Base-by-base conservation (phyloP, 352 stramenopile genomes). In the Phytophthora pseudosyringae region DNA sequence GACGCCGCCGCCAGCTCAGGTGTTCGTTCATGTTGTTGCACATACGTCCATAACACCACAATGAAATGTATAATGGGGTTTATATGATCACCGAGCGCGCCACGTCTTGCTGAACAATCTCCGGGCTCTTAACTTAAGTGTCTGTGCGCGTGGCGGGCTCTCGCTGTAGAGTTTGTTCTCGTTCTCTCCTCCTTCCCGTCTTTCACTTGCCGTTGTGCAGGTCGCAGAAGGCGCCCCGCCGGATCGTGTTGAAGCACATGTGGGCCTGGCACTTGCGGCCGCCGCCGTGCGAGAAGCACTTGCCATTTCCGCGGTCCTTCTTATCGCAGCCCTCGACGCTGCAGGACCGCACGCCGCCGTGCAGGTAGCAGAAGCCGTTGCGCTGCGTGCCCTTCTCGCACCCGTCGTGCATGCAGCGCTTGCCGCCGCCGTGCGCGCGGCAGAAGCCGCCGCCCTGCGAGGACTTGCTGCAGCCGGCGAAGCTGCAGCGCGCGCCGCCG, bases 251-350 rank as follows among this genome's bases (percentile, higher is more conserved):
- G n/a, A 82, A 70, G 71, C 85, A 93, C 62, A 80, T 75, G 31
- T 76, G 69, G 3, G 78, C 70, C 51, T 92, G 79, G 67, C 85
- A 93, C 43, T 83, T 83, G 61, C 83, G 83, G 52, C 86, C 83
- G 40, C 84, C 86, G 15, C 86, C 83, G 60, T 93, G 86, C 1
- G 80, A 84, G 32, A 91, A 91, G 75, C 86, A 94, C 66, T 90
- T 90, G 69, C 86, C 86, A 45, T 91, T 93, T 55, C 86, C 86
- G n/a, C 86, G 81, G 69, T 94, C 86, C 57, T 93, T 93, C 64
- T 90, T 90, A 46, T 89, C 78, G 58, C 86, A 94, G 2, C 80
- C 83, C 33, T 85, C 77, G 3, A 91, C 73, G 9, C 71, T 71
- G 64, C 86, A 94, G n/a, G 79, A 83, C 15, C 86, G 81, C 31